Base-by-base conservation (phyloP, 2,329 filamentous ascomycete species). In the Coniochaeta sp. region DNA sequence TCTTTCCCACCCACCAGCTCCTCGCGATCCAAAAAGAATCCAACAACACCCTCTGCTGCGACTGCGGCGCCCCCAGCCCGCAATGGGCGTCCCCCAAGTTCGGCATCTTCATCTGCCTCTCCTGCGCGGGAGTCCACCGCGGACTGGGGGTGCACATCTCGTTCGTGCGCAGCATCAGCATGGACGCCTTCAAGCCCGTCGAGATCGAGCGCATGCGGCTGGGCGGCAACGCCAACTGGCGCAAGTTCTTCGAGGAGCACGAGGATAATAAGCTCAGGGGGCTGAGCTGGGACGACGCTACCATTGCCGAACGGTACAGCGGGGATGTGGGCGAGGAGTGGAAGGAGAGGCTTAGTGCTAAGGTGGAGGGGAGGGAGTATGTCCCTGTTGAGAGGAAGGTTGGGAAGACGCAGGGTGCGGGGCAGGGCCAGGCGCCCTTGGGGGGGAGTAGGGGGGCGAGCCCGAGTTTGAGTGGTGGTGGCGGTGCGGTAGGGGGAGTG, bases 71-170 rank as follows among this genome's bases (percentile, higher is more conserved):
- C 42, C 92, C 94, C 20, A 95, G 90, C 62, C 94, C 94, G 56
- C 94, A 99, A 86, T 99, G 94, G 94, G 92, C 94, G 60, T 79
- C 91, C 32, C 94, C 94, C 58, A 99, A 99, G 72, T 95, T 99
- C 67, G 92, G 92, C 65, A 89, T 96, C 69, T 99, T 99, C 76
- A 96, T 99, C 78, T 99, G 94, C 72, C 84, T 99, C 50, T 89
- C 87, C 57, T 99, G 94, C 75, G 92, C 91, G 30, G 94, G 94
- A 61, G 89, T 94, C 50, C 94, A 99, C 73, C 87, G 94, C 57
- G 91, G 91, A 3, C 83, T 99, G 27, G 94, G 94, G 55, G 94
- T 99, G 31, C 94, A 99, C 76, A 96, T 99, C 69, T 96, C 91
- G 66, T 99, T 99, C 73, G 91, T 99, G 57, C 87, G 94, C 54